Percentiles rank a stretch among this genome's conserved stretches.
Evolutionary conservation across 1,284 basidiomycete species (phyloP).

Genomic region (Irpex sp.): DNA sequence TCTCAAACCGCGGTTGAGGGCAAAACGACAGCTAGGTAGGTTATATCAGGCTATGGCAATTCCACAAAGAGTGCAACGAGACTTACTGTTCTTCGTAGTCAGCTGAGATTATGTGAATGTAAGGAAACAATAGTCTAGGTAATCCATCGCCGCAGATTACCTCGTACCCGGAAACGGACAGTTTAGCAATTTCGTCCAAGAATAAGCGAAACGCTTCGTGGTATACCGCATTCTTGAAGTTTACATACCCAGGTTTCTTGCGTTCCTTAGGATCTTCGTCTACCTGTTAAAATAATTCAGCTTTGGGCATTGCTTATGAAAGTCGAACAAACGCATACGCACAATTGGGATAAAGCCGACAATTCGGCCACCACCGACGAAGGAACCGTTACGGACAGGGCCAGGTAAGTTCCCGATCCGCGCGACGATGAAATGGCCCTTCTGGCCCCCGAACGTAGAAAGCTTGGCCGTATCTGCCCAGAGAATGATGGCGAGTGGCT

Average conservation of each 20-base stretch:
- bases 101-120: slow-evolving; percentile 30
- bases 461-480: slow-evolving; percentile 44
- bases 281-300: slow-evolving; percentile 11
- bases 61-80: slow-evolving; percentile 18
- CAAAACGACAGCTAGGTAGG: slow-evolving; percentile 8
- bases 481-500: slow-evolving; percentile 27
- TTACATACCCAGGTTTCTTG: slow-evolving; percentile 15
- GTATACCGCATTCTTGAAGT: slow-evolving; percentile 28
- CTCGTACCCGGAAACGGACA: slow-evolving; percentile 19
- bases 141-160: slow-evolving; percentile 20
- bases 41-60: not conserved
- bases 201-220: slow-evolving; percentile 24
- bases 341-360: slow-evolving; percentile 45
- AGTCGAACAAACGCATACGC: slow-evolving; percentile 8
- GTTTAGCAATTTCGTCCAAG: slow-evolving; percentile 11
- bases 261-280: slow-evolving; percentile 16
- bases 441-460: slow-evolving; percentile 37
- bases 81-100: slow-evolving; percentile 37
- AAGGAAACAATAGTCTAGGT: slow-evolving; percentile 19
- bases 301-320: not conserved
- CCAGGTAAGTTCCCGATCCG: slow-evolving; percentile 32
- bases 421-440: slow-evolving; percentile 40
- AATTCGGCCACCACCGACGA: slow-evolving; percentile 32
- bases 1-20: slow-evolving; percentile 8
- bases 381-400: slow-evolving; percentile 33